These are phyloP conservation scores for Combretum micranthum DNA, from an alignment of 345 rosid species.

Conservation along the genomic window DNA sequence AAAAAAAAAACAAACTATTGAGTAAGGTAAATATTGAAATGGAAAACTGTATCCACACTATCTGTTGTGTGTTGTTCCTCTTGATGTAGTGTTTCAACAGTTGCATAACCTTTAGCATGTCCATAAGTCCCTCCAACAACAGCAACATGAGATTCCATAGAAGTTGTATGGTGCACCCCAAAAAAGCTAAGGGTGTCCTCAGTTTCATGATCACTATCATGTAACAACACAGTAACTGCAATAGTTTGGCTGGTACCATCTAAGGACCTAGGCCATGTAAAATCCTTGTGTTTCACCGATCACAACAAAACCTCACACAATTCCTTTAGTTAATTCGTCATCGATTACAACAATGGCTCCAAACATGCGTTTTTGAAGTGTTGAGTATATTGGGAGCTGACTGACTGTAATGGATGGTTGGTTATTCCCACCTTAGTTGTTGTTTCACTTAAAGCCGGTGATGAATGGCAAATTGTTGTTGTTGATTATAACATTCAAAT, in stretches of 20 bases:
- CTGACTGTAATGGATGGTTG: constrained; percentile 87
- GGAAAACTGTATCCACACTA: constrained; percentile 76
- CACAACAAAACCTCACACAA: constrained; percentile 69
- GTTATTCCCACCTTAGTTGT: constrained; percentile 32
- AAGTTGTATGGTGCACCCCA: constrained; percentile 77
- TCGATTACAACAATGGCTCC: constrained; percentile 81
- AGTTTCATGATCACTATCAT: constrained; percentile 33
- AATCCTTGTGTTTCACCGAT: constrained; percentile 83
- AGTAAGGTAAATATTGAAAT: constrained; percentile 59
- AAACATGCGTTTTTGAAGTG: constrained; percentile 83
- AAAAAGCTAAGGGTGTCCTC: constrained; percentile 73
- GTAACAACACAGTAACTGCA: constrained; percentile 52
- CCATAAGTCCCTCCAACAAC: constrained; percentile 83
- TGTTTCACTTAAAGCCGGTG: constrained; percentile 64
- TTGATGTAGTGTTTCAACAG: constrained; percentile 60
- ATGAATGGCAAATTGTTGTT: constrained; percentile 63
- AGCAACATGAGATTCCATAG: constrained; percentile 58
- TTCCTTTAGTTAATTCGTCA: constrained; percentile 75
- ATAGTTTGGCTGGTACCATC: constrained; percentile 90
- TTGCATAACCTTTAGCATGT: constrained; percentile 68
- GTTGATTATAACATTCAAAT: constrained; percentile 48
- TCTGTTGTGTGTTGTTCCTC: constrained; percentile 77
- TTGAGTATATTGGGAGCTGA: constrained; percentile 66
- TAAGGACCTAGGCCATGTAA: constrained; percentile 81
- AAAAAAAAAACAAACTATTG: constrained; percentile 14